Evolutionary conservation across 2,329 filamentous ascomycete genomes (phyloP).

Genomic region (Phyllosticta paracitricarpa): DNA sequence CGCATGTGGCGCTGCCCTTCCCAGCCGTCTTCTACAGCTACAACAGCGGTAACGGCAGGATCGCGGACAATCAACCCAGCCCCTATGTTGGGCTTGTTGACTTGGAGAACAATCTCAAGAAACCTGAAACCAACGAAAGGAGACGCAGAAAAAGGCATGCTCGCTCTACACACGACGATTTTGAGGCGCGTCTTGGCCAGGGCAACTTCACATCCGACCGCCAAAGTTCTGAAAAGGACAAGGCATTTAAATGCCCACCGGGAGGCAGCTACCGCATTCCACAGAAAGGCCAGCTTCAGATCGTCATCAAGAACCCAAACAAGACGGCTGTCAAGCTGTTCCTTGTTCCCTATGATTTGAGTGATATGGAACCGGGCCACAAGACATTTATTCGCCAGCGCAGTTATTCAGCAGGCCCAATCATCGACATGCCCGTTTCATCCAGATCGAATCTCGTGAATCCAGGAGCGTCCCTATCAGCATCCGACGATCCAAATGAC

Average conservation of each 20-base stretch:
- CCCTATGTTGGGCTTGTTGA: slow-evolving; percentile 93
- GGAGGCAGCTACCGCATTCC: slow-evolving; percentile 92
- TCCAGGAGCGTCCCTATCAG: slow-evolving; percentile 42
- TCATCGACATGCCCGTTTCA: slow-evolving; percentile 58
- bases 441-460: slow-evolving; percentile 39
- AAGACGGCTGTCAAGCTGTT: slow-evolving; percentile 97
- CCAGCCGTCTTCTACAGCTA: slow-evolving; percentile 97
- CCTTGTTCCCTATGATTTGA: slow-evolving; percentile 82
- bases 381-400: slow-evolving; percentile 95
- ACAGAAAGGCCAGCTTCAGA: slow-evolving; percentile 86
- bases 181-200: slow-evolving; percentile 15
- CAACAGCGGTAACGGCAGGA: slow-evolving; percentile 56
- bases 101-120: slow-evolving; percentile 67
- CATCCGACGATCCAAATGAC: slow-evolving; percentile 42
- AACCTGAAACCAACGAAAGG: slow-evolving; percentile 31
- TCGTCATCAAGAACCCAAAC: slow-evolving; percentile 96
- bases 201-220: slow-evolving; percentile 29
- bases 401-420: slow-evolving; percentile 72
- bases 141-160: slow-evolving; percentile 30
- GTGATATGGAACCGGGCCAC: slow-evolving; percentile 84
- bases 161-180: slow-evolving; percentile 15
- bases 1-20: slow-evolving; percentile 84
- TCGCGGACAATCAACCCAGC: slow-evolving; percentile 75
- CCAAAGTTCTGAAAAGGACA: slow-evolving; percentile 44
- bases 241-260: slow-evolving; percentile 51